Evolutionary conservation across 2,329 filamentous ascomycete species (phyloP), one percentile per base, ranked within the genome.

Genomic region (Zasmidium angulare): DNA sequence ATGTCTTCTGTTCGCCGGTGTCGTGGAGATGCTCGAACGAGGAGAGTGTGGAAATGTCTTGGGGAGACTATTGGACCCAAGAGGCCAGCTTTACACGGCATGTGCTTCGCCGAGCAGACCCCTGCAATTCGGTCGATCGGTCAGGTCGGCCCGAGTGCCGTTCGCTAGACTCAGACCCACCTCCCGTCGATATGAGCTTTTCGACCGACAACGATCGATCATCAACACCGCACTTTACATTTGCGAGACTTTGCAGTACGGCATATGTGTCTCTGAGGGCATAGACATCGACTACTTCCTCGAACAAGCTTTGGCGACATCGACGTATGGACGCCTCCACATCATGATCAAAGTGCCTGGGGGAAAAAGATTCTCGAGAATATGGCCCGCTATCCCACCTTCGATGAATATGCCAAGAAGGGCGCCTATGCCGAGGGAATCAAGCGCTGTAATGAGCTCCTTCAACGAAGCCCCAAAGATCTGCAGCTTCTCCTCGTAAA

Each of bases 321-420:
- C 26, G 26, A 43, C 36, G 36, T 17, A 43, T 43, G 36, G 14
- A 43, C 3, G 3, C 36, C 4, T 43, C n/a, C 36, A 19, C 36
- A 43, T 14, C 36, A 43, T 43, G 36, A 43, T 43, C 36, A 14
- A 9, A 3, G 7, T 43, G 36, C 36, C 36, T 43, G 36, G 14
- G 7, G 7, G n/a, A 43, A 43, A 7, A 7, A 17, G n/a, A 43
- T 43, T n/a, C 36, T 7, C 9, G 36, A 3, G 36, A 65, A n/a
- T 40, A 73, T 73, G 71, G 71, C 70, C 29, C 68, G 69, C 14
- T 72, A 69, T 49, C 71, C 71, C n/a, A 68, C 66, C 3, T 71
- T 70, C 55, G 70, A 71, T 36, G 71, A 73, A 56, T 72, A 72
- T 55, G 59, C 63, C 26, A 63, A 62, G 53, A 59, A 59, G 3